Evolutionary conservation across 2,329 filamentous ascomycete genomes (phyloP).

Genomic region (Sporothrix euskadiensis): DNA sequence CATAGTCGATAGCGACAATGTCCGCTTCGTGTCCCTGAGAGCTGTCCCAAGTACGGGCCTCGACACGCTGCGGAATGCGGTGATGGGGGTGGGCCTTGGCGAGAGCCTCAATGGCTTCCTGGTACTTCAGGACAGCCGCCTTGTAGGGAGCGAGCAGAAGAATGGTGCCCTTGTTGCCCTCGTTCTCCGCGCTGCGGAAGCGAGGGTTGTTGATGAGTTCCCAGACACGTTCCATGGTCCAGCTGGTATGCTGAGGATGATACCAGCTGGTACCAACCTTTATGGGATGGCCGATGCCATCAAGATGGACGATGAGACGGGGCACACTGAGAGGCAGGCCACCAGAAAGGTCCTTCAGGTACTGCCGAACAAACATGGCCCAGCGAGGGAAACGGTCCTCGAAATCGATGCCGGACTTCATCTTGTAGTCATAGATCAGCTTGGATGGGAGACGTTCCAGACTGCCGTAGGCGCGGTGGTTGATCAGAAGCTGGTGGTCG

Average conservation of each 20-base stretch:
- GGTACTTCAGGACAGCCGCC: constrained; percentile 43
- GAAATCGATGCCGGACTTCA: constrained; percentile 40
- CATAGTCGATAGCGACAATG: constrained; percentile 51
- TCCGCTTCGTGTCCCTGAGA: constrained; percentile 52
- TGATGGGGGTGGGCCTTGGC: constrained; percentile 36
- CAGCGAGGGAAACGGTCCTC: constrained; percentile 29
- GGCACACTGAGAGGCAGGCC: constrained; percentile 38
- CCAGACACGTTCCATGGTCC: constrained; percentile 41
- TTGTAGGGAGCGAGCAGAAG: constrained; percentile 50
- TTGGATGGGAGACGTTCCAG: constrained; percentile 46
- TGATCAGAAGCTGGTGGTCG: constrained; percentile 36
- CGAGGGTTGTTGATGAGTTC: constrained; percentile 38
- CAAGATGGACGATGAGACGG: constrained; percentile 41
- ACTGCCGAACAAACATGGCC: constrained; percentile 31
- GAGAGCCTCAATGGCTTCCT: constrained; percentile 33
- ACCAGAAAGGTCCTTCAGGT: constrained; percentile 30
- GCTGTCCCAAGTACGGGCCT: constrained; percentile 49
- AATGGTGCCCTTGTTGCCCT: constrained; percentile 40
- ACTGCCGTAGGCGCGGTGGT: constrained; percentile 36
- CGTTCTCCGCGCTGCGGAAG: constrained; percentile 40
- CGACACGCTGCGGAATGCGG: constrained; percentile 37
- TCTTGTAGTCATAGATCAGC: constrained; percentile 46
- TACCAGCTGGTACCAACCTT: constrained; percentile 43
- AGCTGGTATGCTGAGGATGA: constrained; percentile 44
- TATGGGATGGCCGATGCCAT: constrained; percentile 30